A percentile compares a stretch with the other conserved stretches of the same genome.
These are phyloP conservation scores for Ophiocordyceps sinensis DNA, from an alignment of 2,329 filamentous ascomycete species.

Conservation along the genomic window DNA sequence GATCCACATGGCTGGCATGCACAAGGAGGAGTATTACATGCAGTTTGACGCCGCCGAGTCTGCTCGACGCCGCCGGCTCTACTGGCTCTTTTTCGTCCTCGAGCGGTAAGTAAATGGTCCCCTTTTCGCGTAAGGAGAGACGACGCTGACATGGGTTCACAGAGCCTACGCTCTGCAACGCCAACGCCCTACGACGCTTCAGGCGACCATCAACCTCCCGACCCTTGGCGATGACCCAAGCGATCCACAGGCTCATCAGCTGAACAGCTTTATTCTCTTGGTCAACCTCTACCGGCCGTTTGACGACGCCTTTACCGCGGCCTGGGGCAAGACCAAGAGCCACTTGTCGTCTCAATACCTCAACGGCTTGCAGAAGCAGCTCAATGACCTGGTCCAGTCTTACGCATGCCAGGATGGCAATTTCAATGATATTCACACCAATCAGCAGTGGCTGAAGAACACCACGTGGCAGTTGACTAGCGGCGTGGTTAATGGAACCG, in stretches of 20 bases:
- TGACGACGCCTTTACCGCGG: constrained; percentile 46
- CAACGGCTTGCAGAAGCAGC: constrained; percentile 44
- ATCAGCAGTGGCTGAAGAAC: constrained; percentile 52
- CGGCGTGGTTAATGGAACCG: constrained; percentile 27
- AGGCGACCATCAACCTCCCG: constrained; percentile 53
- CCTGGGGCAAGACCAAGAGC: constrained; percentile 51
- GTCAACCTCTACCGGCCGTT: constrained; percentile 51
- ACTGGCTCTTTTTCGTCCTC: constrained; percentile 58
- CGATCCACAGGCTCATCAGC: constrained; percentile 36
- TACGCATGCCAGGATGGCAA: constrained; percentile 39
- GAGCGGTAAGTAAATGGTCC: constrained; percentile 40
- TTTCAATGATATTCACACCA: constrained; percentile 38
- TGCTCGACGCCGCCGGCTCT: constrained; percentile 50
- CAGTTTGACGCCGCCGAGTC: constrained; percentile 45
- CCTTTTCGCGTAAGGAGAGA: not conserved
- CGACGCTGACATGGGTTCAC: not conserved
- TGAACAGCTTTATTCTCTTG: constrained; percentile 43
- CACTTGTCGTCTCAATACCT: constrained; percentile 45
- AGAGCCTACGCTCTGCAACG: constrained; percentile 59
- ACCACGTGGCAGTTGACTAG: constrained; percentile 49
- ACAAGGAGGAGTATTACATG: constrained; percentile 47
- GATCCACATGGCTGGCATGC: constrained; percentile 44
- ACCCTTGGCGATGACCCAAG: constrained; percentile 44
- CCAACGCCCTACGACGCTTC: constrained; percentile 54
- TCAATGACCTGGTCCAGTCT: constrained; percentile 37